Percentiles rank a stretch among this genome's conserved stretches.
These are phyloP conservation scores for Lyophyllum semitale DNA, from an alignment of 768 basidiomycete genomes.

Conservation along the genomic window DNA sequence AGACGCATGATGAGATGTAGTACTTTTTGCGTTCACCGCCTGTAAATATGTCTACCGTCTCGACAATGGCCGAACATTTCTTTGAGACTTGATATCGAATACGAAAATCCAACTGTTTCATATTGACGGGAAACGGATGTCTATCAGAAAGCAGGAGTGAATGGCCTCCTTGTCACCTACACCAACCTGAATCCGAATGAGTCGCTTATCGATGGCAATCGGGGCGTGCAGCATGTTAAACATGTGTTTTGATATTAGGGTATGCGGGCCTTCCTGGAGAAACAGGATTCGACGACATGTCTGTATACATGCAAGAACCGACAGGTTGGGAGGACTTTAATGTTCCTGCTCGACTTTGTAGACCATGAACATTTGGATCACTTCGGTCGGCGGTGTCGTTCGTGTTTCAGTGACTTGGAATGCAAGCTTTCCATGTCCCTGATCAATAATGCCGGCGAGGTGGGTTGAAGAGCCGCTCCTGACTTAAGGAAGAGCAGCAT, in stretches of 20 bases:
- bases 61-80: neutral
- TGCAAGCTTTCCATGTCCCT: neutral
- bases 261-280: neutral
- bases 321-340: neutral
- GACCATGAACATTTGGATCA: neutral
- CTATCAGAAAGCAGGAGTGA: neutral
- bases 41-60: neutral
- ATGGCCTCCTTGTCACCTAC: neutral
- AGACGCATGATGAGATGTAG: conserved; percentile 13
- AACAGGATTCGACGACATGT: neutral
- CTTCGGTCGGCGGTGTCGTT: neutral
- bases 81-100: neutral
- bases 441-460: neutral
- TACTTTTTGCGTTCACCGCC: neutral
- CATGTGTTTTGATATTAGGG: conserved; percentile 19
- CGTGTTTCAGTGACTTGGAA: neutral
- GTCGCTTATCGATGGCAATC: conserved; percentile 22
- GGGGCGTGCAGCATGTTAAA: conserved; percentile 19
- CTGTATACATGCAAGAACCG: neutral
- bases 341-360: neutral
- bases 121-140: neutral
- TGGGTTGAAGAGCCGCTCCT: neutral
- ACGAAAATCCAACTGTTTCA: neutral
- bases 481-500: neutral
- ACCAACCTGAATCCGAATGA: neutral